A percentile compares a stretch with the other conserved stretches of the same genome.
These are phyloP conservation scores for Fonsecaea monophora DNA, from an alignment of 2,329 filamentous ascomycete species.

Conservation along the genomic window DNA sequence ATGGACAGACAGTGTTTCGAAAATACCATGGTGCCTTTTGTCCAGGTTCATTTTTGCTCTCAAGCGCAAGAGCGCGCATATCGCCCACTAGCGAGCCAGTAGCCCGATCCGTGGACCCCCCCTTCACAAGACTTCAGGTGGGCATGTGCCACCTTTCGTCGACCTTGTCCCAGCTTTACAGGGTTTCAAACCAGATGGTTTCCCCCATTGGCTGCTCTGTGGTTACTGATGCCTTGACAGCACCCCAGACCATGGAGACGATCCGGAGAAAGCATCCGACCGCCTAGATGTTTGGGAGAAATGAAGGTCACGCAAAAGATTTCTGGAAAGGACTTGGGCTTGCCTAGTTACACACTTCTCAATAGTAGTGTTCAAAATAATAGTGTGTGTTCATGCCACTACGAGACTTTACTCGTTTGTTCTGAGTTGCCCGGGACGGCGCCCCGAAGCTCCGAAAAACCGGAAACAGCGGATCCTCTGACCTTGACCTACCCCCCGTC, in stretches of 20 bases:
- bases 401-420: neutral
- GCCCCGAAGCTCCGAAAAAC: neutral
- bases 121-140: neutral
- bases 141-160: slow-evolving; percentile 2
- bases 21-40: slow-evolving; percentile 4
- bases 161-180: slow-evolving; percentile 5
- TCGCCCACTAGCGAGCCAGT: neutral
- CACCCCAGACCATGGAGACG: neutral
- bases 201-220: neutral
- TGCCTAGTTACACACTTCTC: neutral
- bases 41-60: neutral
- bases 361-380: no score
- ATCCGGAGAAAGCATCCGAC: neutral
- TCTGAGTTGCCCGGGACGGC: neutral
- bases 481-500: neutral
- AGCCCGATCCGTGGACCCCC: slow-evolving; percentile 1
- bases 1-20: slow-evolving; percentile 1
- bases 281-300: neutral
- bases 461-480: neutral
- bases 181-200: neutral
- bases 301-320: no score
- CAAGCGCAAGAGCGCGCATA: slow-evolving; percentile 7
- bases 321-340: no score
- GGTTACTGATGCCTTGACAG: neutral
- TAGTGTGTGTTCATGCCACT: neutral